Conservation (phyloP, 176 grass and related monocot genomes). For the Cenchrus americanus region DNA sequence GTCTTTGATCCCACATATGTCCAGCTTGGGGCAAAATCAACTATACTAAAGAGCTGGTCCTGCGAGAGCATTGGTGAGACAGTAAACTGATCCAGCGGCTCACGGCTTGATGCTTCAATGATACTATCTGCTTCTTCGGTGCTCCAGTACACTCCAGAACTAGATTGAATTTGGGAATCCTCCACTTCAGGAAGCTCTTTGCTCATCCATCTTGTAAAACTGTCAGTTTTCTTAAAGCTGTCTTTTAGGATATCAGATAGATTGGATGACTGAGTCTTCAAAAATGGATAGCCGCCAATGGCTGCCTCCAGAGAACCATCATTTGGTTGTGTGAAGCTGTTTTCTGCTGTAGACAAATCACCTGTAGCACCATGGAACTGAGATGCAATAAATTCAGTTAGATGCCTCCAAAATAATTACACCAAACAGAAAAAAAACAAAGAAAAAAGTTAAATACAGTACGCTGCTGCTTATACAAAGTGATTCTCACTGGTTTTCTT, state of each 20-base stretch:
- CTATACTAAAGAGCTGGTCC: conserved; percentile 87
- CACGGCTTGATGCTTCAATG: conserved; percentile 60
- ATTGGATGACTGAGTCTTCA: conserved; percentile 50
- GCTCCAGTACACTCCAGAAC: conserved; percentile 64
- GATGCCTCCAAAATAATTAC: neutral
- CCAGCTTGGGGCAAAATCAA: conserved; percentile 86
- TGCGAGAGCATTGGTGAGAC: conserved; percentile 70
- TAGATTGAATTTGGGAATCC: conserved; percentile 69
- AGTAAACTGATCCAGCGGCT: conserved; percentile 65
- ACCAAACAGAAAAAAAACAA: conserved; percentile 6
- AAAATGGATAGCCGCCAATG: conserved; percentile 25
- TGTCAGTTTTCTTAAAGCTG: conserved; percentile 76
- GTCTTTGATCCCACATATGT: conserved; percentile 62
- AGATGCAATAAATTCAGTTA: conserved; percentile 32
- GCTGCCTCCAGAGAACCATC: conserved; percentile 47
- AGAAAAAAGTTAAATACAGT: neutral
- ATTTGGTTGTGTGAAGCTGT: conserved; percentile 40
- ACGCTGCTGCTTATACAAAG: conserved; percentile 1
- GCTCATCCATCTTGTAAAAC: conserved; percentile 92
- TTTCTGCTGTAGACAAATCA: conserved; percentile 47
- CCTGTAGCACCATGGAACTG: conserved; percentile 44
- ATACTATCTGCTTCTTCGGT: conserved; percentile 60
- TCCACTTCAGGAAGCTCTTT: conserved; percentile 67
- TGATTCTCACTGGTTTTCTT: neutral
- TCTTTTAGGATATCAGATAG: conserved; percentile 55